Evolutionary conservation across 176 grass and related monocot genomes (phyloP), one percentile per base, ranked within the genome.

Genomic region (Phoenix dactylifera): DNA sequence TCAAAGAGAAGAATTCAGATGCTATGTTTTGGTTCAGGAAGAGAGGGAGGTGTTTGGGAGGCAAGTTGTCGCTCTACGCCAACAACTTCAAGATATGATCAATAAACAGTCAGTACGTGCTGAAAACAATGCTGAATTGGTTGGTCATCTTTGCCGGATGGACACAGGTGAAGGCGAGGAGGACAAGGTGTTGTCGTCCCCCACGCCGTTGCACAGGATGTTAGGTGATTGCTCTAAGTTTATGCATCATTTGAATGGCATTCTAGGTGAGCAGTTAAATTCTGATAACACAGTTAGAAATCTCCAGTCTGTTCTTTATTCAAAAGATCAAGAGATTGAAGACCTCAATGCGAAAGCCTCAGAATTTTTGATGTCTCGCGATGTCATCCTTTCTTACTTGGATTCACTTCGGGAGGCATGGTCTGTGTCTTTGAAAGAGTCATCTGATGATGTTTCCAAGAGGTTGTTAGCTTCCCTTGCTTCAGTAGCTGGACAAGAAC

Each of bases 151-250:
- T 44, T 9, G 24, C 24, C 52, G 39, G 69, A 16, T 78, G 57
- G 59, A 76, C 59, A 22, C 9, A 35, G 32, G 14, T 12, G 69
- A 49, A 58, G 78, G 77, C 35, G 68, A 82, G 51, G 70, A 85
- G 51, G 76, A 83, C 22, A 72, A 24, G 6, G 30, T 2, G 19
- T 25, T 63, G 19, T 62, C 66, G 24, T 78, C 72, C 1, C 73
- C 51, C 1, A 72, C 68, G 22, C 81, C 26, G 0, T 66, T 97
- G 50, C 81, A 91, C 67, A 74, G 51, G 1, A 78, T 97, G 87
- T 67, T 97, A 67, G 69, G 81, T 49, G 93, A 91, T 80, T 97
- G 93, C 69, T 85, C 81, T 16, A 88, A 77, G 67, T 73, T 85
- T 50, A 69, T 79, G 10, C 69, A 80, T 69, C 57, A 88, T 69